Base-by-base conservation (phyloP, 371 early-diverging fungal species). In the Capillidium rhysosporum region DNA sequence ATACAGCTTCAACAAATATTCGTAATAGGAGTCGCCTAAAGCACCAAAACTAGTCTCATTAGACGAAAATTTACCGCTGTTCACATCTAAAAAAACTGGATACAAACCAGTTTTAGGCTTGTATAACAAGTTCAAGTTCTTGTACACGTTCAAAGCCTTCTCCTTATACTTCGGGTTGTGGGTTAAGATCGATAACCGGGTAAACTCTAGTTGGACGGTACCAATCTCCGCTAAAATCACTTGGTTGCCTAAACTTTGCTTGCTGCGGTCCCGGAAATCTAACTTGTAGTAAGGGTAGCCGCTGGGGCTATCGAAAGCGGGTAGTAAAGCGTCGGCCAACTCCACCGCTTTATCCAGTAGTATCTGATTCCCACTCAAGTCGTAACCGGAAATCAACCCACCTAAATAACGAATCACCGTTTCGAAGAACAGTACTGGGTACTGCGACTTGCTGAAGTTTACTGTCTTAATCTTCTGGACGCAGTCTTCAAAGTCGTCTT, bases 131-230 rank as follows among this genome's bases (percentile, higher is more conserved):
- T 43, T 25, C 7, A 1, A n/a, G 12, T 4, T 52, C 1, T 52
- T 38, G 8, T 40, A 23, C 9, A 18, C 20, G 38, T 24, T 2
- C 16, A 49, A 40, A 65, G 71, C 79, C 70, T 70, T 75, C 59
- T 73, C 52, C 10, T 70, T 68, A 57, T 76, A 85, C 2, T 65
- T 57, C 9, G 69, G 64, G 48, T 86, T 68, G 0, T 76, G 73
- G 0, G 87, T 83, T 39, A 89, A 68, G 29, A 77, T 62, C 2
- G 81, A 75, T 25, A 94, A 68, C 39, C 77, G 69, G 43, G 82
- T 78, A 60, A 88, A 87, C 65, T 96, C 97, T 30, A 96, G 61
- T 47, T 90, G 73, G 21, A 94, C 62, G 0, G 91, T 80, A 2
- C 89, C 91, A 14, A 86, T 77, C 54, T 92, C 92, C 1, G 92